Conservation (phyloP, 2,329 filamentous ascomycete species). For the Fusarium secorum region DNA sequence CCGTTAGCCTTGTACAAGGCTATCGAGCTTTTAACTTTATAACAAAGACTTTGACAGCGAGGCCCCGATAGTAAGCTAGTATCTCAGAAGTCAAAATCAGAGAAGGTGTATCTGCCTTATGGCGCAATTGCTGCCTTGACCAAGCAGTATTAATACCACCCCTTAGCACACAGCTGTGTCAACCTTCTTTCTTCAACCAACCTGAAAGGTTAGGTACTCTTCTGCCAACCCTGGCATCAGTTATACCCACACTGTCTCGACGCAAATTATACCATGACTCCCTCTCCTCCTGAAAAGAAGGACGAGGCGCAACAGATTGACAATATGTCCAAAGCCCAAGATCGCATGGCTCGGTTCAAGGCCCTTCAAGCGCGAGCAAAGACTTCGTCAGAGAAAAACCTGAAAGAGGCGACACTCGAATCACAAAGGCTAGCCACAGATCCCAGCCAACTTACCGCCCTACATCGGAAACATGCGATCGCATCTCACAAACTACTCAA, state of each 20-base stretch:
- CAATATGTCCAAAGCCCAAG: conserved; percentile 61
- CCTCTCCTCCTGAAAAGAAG: conserved; percentile 25
- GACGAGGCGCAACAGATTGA: conserved; percentile 26
- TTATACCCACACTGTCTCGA: not conserved
- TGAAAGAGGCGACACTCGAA: conserved; percentile 85
- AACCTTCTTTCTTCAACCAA: not conserved
- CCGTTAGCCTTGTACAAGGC: not conserved
- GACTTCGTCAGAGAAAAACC: conserved; percentile 74
- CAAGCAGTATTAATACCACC: not conserved
- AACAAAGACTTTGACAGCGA: not conserved
- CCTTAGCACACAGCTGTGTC: not conserved
- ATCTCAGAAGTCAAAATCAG: not conserved
- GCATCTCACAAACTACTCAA: conserved; percentile 93
- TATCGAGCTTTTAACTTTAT: not conserved
- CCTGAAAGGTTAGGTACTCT: not conserved
- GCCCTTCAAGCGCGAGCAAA: conserved; percentile 84
- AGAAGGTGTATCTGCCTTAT: not conserved
- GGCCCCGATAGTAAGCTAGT: not conserved
- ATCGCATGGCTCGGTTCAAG: conserved; percentile 84
- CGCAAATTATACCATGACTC: not conserved
- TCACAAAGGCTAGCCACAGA: conserved; percentile 81
- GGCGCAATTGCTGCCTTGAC: not conserved
- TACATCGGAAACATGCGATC: conserved; percentile 87
- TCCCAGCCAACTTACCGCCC: conserved; percentile 75
- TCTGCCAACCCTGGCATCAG: not conserved